These are phyloP conservation scores for Fraxinus albicans DNA, from an alignment of 305 asterid species.

Conservation along the genomic window DNA sequence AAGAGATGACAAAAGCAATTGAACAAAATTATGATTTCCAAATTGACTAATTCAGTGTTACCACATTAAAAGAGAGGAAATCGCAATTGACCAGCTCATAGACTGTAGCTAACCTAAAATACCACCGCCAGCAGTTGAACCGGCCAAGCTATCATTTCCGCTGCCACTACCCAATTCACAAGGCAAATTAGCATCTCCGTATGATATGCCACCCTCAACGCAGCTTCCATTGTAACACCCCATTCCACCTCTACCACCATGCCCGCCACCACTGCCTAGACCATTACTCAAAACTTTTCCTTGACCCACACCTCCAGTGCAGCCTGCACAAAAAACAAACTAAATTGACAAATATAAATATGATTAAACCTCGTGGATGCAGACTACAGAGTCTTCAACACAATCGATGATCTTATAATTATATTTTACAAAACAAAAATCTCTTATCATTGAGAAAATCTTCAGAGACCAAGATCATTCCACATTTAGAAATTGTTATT, in stretches of 20 bases:
- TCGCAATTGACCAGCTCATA: constrained; percentile 13
- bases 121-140: constrained; percentile 93
- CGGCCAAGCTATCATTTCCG: constrained; percentile 80
- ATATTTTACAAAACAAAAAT: not conserved
- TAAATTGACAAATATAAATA: constrained; percentile 16
- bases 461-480: not conserved
- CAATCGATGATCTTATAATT: not conserved
- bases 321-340: constrained; percentile 61
- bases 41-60: constrained; percentile 4
- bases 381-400: constrained; percentile 6
- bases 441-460: not conserved
- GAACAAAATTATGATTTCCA: constrained; percentile 2
- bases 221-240: constrained; percentile 76
- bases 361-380: constrained; percentile 3
- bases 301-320: constrained; percentile 86
- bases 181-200: constrained; percentile 83
- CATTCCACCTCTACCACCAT: constrained; percentile 96
- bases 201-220: constrained; percentile 74
- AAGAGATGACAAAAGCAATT: not conserved
- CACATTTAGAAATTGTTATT: not conserved
- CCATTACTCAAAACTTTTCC: constrained; percentile 64
- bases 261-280: constrained; percentile 94
- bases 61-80: constrained; percentile 1
- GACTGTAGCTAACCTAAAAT: constrained; percentile 63
- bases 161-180: constrained; percentile 99